Base-by-base conservation (phyloP, 148 eudicot species). In the Amaranthus cruentus region DNA sequence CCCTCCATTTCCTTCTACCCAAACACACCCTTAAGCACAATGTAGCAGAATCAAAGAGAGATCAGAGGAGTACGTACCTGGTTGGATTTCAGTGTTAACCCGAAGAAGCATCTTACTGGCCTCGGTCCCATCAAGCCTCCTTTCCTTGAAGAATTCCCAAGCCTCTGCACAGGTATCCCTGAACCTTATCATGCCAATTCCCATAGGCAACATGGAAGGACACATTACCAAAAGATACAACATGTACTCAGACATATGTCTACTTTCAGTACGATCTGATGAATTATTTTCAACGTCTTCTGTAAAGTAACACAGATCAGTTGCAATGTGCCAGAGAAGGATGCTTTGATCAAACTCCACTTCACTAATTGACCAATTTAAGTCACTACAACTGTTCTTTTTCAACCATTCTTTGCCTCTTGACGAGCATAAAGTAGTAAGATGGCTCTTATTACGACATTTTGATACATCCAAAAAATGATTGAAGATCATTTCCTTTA, bases 291-390 rank as follows among this genome's bases (percentile, higher is more conserved):
- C 3, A 8, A 7, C 59, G 4, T 7, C 4, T 9, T 82, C 87
- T 61, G 28, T 44, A 55, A 80, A 64, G 55, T 80, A 81, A 68
- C 89, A 87, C 3, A 87, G 73, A 10, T 84, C 85, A 12, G 89
- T 87, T 6, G 89, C 87, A 78, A 87, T 87, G 84, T 87, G 89
- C 87, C 83, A 87, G 43, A 87, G 55, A 57, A 87, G 86, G 55
- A 87, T 76, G 62, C 83, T 82, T 68, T 81, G 81, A 64, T 87
- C 87, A 50, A 84, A 84, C n/a, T 87, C 85, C 12, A 76, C 73
- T 28, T 74, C 59, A 8, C 66, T 67, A 12, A 62, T 70, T 6
- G 79, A 79, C 80, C 85, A 77, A 13, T 28, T 38, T 47, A 54
- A 48, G 74, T 70, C 46, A 9, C 46, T 9, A 61, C 4, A 62